Evolutionary conservation across 345 rosid species (phyloP), one percentile per base, ranked within the genome.

Genomic region (Eutrema heterophyllum): DNA sequence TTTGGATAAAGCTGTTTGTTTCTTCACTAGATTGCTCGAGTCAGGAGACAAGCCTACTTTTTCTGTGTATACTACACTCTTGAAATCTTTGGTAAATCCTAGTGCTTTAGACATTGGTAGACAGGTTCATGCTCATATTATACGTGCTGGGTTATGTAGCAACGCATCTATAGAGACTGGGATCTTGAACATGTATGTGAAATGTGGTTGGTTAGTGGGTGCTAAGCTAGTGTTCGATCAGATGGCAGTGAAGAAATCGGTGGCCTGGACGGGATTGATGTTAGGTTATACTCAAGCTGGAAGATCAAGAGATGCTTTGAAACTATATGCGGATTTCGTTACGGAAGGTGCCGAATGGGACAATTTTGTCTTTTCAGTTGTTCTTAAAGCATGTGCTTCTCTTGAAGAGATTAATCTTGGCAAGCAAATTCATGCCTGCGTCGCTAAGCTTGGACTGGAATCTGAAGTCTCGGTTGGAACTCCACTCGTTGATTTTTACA

Each of bases 381-480:
- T 83, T 70, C 88, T 89, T 51, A 91, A 88, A 77, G 95, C 97
- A 2, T 87, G 95, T 30, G 79, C 88, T 50, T 61, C 76, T 39
- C 75, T 83, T 54, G 79, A 79, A 79, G 78, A 84, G 78, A 52
- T 86, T 81, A 75, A 68, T 29, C 55, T 83, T 8, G 92, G 95
- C 67, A 81, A 76, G 82, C 89, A 89, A 78, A 80, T 87, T 49
- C 97, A 88, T 81, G 80, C 86, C 7, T 75, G 66, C 26, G 72
- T 84, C 2, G 86, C 78, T 55, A 91, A 87, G 86, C 82, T 80
- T 65, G 87, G 95, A 59, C 36, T 88, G 69, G 92, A 84, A 78
- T 64, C 79, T n/a, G 84, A 87, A 39, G 94, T 87, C 64, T 87
- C 85, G 0, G 87, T 80, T 49, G 94, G 92, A 81, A 91, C 97